Conservation (phyloP, 768 basidiomycete species). For the Suillus placidus region DNA sequence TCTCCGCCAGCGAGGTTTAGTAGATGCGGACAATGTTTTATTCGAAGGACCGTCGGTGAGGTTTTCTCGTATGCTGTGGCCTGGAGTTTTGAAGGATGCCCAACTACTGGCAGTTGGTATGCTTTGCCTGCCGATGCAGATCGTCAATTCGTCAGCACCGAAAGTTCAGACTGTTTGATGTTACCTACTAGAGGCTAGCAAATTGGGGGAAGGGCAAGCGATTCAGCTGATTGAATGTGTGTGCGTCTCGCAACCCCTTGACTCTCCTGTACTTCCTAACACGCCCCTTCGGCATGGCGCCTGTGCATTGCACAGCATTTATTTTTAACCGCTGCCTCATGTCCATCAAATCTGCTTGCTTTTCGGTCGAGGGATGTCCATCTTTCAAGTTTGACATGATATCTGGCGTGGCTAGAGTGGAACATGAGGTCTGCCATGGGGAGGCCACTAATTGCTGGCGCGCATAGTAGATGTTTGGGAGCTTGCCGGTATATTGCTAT, state of each 20-base stretch:
- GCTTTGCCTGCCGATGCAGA: neutral
- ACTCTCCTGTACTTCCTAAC: neutral
- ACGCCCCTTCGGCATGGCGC: no score
- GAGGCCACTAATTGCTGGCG: no score
- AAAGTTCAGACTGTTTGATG: neutral
- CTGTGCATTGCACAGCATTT: no score
- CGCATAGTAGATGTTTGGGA: no score
- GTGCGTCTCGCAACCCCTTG: neutral
- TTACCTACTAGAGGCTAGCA: neutral
- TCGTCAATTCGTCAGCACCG: neutral
- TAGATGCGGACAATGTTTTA: no score
- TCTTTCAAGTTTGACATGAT: no score
- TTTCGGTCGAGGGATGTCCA: no score
- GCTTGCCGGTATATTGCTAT: no score
- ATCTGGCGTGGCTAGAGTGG: no score
- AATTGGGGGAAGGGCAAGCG: neutral
- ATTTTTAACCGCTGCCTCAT: no score
- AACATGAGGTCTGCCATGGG: no score
- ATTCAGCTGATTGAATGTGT: neutral
- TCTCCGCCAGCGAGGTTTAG: neutral
- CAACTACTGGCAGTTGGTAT: neutral
- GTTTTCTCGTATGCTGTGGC: neutral
- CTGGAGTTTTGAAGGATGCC: neutral
- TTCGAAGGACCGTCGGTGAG: neutral
- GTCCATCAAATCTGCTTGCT: no score